These are phyloP conservation scores for Acorus gramineus DNA, from an alignment of 106 monocot species.

Conservation along the genomic window DNA sequence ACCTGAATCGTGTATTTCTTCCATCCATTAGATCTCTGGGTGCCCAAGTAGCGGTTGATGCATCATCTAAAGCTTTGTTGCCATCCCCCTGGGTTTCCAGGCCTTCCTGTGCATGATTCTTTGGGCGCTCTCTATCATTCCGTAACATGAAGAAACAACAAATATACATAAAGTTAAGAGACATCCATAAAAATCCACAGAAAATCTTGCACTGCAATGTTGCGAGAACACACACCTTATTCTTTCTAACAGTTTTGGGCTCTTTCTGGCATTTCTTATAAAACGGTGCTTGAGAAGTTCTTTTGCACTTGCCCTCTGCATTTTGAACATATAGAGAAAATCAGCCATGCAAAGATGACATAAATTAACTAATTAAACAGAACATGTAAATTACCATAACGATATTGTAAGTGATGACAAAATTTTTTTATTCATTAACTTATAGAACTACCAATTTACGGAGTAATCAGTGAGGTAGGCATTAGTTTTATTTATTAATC, in stretches of 20 bases:
- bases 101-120: conserved; percentile 25
- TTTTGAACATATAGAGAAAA: conserved; percentile 4
- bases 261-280: conserved; percentile 72
- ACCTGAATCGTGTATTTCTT: conserved; percentile 32
- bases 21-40: conserved; percentile 31
- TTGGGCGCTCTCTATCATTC: conserved; percentile 64
- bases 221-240: conserved; percentile 40
- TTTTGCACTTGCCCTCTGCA: conserved; percentile 90
- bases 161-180: neutral
- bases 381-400: no score
- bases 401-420: no score
- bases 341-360: neutral
- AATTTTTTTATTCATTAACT: no score
- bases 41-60: conserved; percentile 28
- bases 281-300: conserved; percentile 92
- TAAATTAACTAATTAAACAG: neutral
- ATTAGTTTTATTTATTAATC: no score
- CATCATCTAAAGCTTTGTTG: conserved; percentile 17
- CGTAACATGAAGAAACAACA: neutral
- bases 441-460: no score
- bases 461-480: no score
- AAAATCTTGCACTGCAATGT: no score
- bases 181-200: neutral
- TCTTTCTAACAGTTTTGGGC: conserved; percentile 72
- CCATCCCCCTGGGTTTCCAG: conserved; percentile 28